A percentile compares a stretch with the other conserved stretches of the same genome.
Conservation (phyloP, 192 early-diverging fungal genomes). For the Coemansia sp. region DNA sequence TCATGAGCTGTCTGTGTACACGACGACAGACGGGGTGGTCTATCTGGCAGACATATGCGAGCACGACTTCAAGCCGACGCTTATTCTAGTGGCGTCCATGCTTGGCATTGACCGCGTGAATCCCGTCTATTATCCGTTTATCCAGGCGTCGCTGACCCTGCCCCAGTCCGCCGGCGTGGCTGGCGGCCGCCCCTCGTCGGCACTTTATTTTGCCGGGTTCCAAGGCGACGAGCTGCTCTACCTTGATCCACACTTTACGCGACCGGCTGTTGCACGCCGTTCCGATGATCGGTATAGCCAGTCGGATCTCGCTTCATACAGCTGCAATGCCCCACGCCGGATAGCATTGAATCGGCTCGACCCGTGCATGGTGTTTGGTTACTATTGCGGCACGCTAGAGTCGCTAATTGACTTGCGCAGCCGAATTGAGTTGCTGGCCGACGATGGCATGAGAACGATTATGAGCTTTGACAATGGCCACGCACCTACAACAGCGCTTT, state of each 20-base stretch:
- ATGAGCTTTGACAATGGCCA: slow-evolving; percentile 47
- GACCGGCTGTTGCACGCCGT: slow-evolving; percentile 58
- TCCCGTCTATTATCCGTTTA: slow-evolving; percentile 74
- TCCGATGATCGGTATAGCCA: slow-evolving; percentile 21
- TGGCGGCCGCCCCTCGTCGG: slow-evolving; percentile 94
- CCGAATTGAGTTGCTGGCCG: slow-evolving; percentile 42
- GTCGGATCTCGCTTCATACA: slow-evolving; percentile 79
- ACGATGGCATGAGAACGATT: slow-evolving; percentile 45
- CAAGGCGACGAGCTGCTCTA: slow-evolving; percentile 81
- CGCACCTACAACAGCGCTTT: slow-evolving; percentile 19
- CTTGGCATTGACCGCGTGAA: slow-evolving; percentile 92
- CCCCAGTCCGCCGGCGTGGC: slow-evolving; percentile 88
- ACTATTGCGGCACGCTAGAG: slow-evolving; percentile 59
- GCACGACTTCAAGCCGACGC: slow-evolving; percentile 62
- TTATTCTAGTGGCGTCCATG: slow-evolving; percentile 86
- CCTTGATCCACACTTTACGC: slow-evolving; percentile 89
- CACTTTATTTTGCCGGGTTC: slow-evolving; percentile 89
- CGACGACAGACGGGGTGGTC: slow-evolving; percentile 82
- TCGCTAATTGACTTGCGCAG: slow-evolving; percentile 47
- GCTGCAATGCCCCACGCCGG: slow-evolving; percentile 75
- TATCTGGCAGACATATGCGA: slow-evolving; percentile 60
- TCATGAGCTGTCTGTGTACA: slow-evolving; percentile 66
- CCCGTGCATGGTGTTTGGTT: slow-evolving; percentile 93
- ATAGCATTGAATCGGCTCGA: slow-evolving; percentile 80
- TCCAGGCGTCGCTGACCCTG: slow-evolving; percentile 73